phyloP scores from a whole-genome alignment of 179 eudicot genomes.

The Patellifolia procumbens region DNA sequence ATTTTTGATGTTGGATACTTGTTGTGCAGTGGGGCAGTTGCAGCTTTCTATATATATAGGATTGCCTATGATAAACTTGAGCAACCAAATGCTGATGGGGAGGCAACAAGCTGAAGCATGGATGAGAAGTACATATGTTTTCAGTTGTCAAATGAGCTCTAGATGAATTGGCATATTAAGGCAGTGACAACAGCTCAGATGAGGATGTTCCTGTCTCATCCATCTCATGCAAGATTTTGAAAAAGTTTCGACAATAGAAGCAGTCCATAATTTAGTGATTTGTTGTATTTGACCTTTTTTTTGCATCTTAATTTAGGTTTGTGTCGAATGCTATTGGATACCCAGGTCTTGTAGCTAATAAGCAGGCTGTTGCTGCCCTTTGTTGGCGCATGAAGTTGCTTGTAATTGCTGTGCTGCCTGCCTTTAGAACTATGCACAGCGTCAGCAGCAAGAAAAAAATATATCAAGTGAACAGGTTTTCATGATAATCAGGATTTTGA shows the following conservation, averaged over 20 bases:
- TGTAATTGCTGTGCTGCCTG: conserved; percentile 1
- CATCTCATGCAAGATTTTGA: conserved; percentile 4
- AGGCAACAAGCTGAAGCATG: conserved; percentile 25
- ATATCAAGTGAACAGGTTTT: not conserved
- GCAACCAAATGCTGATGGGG: conserved; percentile 44
- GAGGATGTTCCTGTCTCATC: not conserved
- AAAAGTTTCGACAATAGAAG: not conserved
- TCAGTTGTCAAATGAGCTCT: not conserved
- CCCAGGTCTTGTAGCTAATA: conserved; percentile 14
- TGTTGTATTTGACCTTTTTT: not conserved
- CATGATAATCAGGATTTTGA: not conserved
- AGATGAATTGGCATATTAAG: not conserved
- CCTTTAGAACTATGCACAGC: conserved; percentile 2
- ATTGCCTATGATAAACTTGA: conserved; percentile 35
- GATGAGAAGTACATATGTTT: not conserved
- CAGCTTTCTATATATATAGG: conserved; percentile 69
- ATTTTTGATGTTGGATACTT: conserved; percentile 12
- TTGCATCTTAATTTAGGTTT: not conserved
- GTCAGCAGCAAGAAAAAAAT: not conserved
- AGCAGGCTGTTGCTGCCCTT: not conserved
- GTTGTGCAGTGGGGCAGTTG: conserved; percentile 63
- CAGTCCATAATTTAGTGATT: not conserved
- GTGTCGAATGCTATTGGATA: not conserved
- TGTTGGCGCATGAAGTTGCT: conserved; percentile 3
- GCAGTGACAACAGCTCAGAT: not conserved